Evolutionary conservation across 2,329 filamentous ascomycete species (phyloP), one percentile per base, ranked within the genome.

Genomic region (Xylariaceae sp.): DNA sequence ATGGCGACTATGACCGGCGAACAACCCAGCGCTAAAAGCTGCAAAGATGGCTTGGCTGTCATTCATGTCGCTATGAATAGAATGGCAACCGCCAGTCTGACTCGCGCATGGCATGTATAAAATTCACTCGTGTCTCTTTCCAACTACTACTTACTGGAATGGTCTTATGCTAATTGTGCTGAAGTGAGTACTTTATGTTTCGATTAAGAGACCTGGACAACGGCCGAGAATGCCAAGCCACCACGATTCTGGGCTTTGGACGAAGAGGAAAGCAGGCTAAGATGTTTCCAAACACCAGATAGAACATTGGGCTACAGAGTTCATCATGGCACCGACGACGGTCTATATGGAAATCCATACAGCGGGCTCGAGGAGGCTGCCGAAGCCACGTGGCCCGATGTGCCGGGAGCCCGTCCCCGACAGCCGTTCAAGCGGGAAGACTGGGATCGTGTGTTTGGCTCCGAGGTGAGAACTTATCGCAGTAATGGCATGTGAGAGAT

Each of bases 241-340:
- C 22, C 4, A 4, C 22, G 22, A 28, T 28, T 7, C 7, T 28
- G 22, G 22, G 7, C 4, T 28, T 28, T 28, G 4, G 7, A 28
- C 22, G 22, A 28, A 28, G 7, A 28, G 7, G 22, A 7, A 28
- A 28, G 22, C 22, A 28, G 22, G 7, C 22, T 28, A 28, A 28
- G 4, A 4, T 28, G 22, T 28, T 28, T 28, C 7, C 22, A 28
- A 28, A 28, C 22, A 28, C 22, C 22, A 28, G 22, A 50, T 33
- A 19, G 28, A 34, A 50, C 42, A 12, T 39, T 54, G 4, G 51
- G 51, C 12, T 57, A 57, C 46, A 51, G 14, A 33, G 46, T 48
- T n/a, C 40, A 48, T 16, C 42, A 59, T 50, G 52, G 31, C 13
- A n/a, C 18, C 49, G 33, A 22, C 44, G 11, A 39, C 16, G 16